Percentiles rank a stretch among this genome's conserved stretches.
Evolutionary conservation across 495 filamentous ascomycete genomes (phyloP).

Genomic region (Barbatosphaeria neglecta): DNA sequence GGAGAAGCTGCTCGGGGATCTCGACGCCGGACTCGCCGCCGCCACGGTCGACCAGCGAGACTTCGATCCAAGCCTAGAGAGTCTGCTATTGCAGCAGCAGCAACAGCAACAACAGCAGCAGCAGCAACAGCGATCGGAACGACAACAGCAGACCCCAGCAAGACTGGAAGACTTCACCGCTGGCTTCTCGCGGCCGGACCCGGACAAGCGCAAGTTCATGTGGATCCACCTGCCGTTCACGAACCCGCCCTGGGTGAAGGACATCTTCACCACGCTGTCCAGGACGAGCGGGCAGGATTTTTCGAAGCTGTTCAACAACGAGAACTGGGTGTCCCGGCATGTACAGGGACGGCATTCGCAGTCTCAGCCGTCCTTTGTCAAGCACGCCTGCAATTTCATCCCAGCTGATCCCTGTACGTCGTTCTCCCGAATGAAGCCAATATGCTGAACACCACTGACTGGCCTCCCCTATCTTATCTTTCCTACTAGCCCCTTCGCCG

Average conservation of each 20-base stretch:
- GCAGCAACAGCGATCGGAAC: too few species aligned
- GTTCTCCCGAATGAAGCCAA: neutral
- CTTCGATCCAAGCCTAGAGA: constrained; percentile 5
- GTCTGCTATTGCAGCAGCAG: too few species aligned
- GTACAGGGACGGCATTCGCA: constrained; percentile 33
- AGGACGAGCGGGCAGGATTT: constrained; percentile 22
- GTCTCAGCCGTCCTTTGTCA: constrained; percentile 33
- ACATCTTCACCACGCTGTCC: constrained; percentile 25
- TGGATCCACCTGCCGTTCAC: constrained; percentile 61
- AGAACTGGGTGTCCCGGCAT: constrained; percentile 35
- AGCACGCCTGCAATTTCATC: constrained; percentile 31
- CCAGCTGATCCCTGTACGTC: constrained; percentile 30
- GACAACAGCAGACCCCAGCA: constrained; percentile 6
- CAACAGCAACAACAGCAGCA: too few species aligned
- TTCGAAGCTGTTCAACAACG: constrained; percentile 35
- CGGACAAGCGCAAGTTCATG: constrained; percentile 35
- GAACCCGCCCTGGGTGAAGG: constrained; percentile 54
- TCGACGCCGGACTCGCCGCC: constrained; percentile 2
- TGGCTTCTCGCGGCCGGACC: constrained; percentile 27
- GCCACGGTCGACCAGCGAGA: constrained; percentile 3
- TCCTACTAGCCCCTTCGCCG: neutral
- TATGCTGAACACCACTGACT: neutral
- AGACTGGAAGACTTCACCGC: constrained; percentile 17
- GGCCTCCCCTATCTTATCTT: neutral
- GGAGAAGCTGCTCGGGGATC: neutral